These are phyloP conservation scores for Phalaenopsis hybrid DNA, from an alignment of 116 monocot genomes.

Conservation along the genomic window DNA sequence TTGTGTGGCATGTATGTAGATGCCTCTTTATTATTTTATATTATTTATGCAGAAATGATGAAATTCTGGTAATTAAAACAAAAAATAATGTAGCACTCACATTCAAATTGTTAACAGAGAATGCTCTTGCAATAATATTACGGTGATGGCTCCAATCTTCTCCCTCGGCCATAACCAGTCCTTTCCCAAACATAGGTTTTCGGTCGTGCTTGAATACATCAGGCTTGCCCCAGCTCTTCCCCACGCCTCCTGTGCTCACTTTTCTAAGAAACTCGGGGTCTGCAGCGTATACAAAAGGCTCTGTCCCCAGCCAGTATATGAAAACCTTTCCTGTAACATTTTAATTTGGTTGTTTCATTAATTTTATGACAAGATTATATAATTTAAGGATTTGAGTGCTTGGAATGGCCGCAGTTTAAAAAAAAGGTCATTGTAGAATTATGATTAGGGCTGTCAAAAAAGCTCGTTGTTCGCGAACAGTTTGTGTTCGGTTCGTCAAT, in stretches of 20 bases:
- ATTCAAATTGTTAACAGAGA: constrained; percentile 61
- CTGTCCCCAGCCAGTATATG: constrained; percentile 80
- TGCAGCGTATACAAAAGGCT: constrained; percentile 67
- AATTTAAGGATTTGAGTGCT: no score
- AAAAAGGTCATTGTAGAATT: no score
- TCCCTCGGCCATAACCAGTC: constrained; percentile 60
- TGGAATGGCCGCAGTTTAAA: no score
- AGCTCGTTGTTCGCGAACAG: no score
- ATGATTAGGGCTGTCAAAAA: no score
- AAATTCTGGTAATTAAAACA: no score
- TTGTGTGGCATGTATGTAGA: no score
- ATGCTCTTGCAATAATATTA: constrained; percentile 56
- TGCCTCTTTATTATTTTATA: no score
- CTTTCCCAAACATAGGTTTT: constrained; percentile 67
- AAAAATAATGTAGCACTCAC: constrained; percentile 16
- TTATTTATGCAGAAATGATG: no score
- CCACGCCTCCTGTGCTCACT: constrained; percentile 23
- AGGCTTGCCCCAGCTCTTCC: constrained; percentile 75
- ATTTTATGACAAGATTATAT: not conserved
- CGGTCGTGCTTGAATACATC: constrained; percentile 62
- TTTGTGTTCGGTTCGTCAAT: no score
- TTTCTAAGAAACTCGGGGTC: constrained; percentile 64
- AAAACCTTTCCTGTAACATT: constrained; percentile 59
- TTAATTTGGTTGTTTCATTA: not conserved
- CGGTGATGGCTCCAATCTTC: constrained; percentile 58